These are phyloP conservation scores for Aspergillus jensenii DNA, from an alignment of 2,329 filamentous ascomycete genomes.

Conservation along the genomic window DNA sequence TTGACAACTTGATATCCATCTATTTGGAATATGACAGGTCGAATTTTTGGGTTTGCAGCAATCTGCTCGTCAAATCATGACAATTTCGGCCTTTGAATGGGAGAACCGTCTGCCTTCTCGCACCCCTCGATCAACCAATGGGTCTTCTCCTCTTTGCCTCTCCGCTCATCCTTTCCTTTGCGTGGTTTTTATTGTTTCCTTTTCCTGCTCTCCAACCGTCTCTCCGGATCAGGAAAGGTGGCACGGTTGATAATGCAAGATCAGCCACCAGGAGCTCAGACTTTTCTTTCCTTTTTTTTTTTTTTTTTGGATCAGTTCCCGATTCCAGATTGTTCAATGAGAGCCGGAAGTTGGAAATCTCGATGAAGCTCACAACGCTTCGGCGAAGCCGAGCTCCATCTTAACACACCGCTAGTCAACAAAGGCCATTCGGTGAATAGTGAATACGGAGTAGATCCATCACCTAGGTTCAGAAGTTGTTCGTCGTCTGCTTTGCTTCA, in stretches of 20 bases:
- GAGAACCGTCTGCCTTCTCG: background rate
- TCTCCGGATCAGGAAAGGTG: background rate
- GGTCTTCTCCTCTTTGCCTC: background rate
- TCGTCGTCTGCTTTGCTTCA: background rate
- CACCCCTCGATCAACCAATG: background rate
- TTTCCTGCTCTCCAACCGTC: background rate
- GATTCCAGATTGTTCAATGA: background rate
- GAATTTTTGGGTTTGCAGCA: conserved; percentile 1
- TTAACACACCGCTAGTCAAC: conserved; percentile 6
- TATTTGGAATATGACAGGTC: conserved; percentile 15
- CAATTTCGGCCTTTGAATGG: background rate
- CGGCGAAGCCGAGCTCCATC: background rate
- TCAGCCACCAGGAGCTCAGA: background rate
- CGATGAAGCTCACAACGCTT: background rate
- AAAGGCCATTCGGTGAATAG: background rate
- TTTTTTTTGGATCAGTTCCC: background rate
- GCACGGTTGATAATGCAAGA: conserved; percentile 2
- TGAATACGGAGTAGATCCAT: background rate
- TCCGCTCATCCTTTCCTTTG: background rate
- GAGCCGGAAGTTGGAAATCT: background rate
- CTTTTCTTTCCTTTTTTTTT: background rate
- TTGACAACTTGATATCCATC: conserved; percentile 11
- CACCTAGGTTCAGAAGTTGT: background rate
- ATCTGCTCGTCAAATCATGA: conserved; percentile 3
- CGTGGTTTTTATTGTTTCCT: background rate